Conservation (phyloP, 345 rosid genomes). For the Gossypium bickii region DNA sequence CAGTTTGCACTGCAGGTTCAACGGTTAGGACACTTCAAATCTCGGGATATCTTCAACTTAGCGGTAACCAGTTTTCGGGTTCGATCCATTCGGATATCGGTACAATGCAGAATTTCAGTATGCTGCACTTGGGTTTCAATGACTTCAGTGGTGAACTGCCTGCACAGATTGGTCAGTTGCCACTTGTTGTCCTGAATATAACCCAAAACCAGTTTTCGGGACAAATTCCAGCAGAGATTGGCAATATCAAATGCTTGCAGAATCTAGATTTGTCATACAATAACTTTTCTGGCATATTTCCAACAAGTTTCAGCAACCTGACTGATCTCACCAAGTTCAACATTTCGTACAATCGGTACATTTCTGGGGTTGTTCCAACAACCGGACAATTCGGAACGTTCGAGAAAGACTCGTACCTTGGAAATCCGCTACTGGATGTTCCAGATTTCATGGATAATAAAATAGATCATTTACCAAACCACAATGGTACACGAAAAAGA, state of each 20-base stretch:
- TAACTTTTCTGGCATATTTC: conserved; percentile 78
- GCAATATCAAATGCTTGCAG: conserved; percentile 56
- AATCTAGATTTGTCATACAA: conserved; percentile 80
- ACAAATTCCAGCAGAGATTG: conserved; percentile 62
- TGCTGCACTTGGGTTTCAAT: conserved; percentile 70
- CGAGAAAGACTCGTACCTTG: conserved; percentile 67
- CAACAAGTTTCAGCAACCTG: conserved; percentile 54
- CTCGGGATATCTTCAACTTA: conserved; percentile 78
- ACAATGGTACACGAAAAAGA: conserved; percentile 19
- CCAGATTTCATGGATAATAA: conserved; percentile 44
- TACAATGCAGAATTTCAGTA: conserved; percentile 56
- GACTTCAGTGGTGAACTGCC: conserved; percentile 55
- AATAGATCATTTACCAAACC: not conserved
- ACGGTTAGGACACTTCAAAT: conserved; percentile 32
- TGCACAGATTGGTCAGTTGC: conserved; percentile 49
- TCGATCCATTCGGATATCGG: conserved; percentile 53
- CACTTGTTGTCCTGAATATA: conserved; percentile 76
- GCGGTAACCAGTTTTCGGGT: conserved; percentile 70
- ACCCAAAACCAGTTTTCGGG: conserved; percentile 57
- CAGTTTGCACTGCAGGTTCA: conserved; percentile 46
- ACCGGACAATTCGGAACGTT: conserved; percentile 75
- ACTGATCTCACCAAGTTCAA: conserved; percentile 71
- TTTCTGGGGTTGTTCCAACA: conserved; percentile 60
- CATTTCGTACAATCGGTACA: conserved; percentile 68
- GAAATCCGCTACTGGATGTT: conserved; percentile 59